Percentiles rank a stretch among this genome's conserved stretches.
These are phyloP conservation scores for Chaetomium olivaceum DNA, from an alignment of 2,329 filamentous ascomycete species.

Conservation along the genomic window DNA sequence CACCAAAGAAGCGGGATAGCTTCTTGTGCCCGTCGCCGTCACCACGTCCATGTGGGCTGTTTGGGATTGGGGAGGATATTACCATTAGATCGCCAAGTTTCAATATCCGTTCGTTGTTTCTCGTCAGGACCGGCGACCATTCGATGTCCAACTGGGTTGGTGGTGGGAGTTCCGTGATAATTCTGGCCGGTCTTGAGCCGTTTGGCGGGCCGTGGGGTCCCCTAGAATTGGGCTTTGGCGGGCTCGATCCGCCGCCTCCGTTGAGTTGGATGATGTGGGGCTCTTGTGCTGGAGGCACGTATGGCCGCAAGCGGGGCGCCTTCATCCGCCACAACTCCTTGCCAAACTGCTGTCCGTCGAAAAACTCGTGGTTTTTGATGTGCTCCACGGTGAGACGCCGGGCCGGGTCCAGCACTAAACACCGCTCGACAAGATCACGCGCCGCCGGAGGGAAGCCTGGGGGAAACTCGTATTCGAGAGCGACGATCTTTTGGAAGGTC, in stretches of 20 bases:
- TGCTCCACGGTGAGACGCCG: conserved; percentile 88
- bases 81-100: conserved; percentile 92
- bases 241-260: conserved; percentile 44
- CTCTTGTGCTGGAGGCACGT: conserved; percentile 74
- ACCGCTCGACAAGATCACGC: conserved; percentile 83
- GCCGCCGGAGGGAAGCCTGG: conserved; percentile 82
- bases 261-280: conserved; percentile 74
- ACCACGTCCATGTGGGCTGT: conserved; percentile 70
- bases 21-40: conserved; percentile 76
- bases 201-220: conserved; percentile 45
- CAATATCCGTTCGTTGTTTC: conserved; percentile 88
- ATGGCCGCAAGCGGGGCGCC: conserved; percentile 82
- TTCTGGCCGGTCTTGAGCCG: conserved; percentile 66
- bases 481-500: conserved; percentile 98
- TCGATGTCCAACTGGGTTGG: conserved; percentile 96
- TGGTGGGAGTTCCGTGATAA: conserved; percentile 95
- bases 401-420: conserved; percentile 84
- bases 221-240: conserved; percentile 37
- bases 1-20: conserved; percentile 89
- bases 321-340: conserved; percentile 85
- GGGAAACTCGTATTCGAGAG: conserved; percentile 90
- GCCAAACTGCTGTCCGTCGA: conserved; percentile 83
- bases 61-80: conserved; percentile 72
- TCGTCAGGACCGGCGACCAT: conserved; percentile 93
- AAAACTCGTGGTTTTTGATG: conserved; percentile 95